Evolutionary conservation across 23 red algal genomes (phyloP).

Genomic region (Gracilaria gracilis): DNA sequence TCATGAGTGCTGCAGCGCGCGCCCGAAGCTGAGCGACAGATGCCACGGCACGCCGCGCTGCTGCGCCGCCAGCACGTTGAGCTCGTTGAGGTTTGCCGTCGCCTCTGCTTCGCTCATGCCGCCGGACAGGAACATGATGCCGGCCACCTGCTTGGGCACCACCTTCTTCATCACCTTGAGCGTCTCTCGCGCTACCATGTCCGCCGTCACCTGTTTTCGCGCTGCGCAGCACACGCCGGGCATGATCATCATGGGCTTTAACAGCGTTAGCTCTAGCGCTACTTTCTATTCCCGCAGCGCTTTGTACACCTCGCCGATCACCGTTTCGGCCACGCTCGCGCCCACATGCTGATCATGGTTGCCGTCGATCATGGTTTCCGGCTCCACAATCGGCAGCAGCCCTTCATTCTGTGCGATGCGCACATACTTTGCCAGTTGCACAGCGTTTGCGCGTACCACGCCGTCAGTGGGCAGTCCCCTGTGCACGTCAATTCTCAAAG

Average conservation of each 20-base stretch:
- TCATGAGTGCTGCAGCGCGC: slow-evolving; percentile 88
- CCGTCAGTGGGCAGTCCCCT: slow-evolving; percentile 67
- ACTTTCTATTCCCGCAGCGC: slow-evolving; percentile 72
- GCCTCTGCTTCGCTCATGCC: slow-evolving; percentile 92
- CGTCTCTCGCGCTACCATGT: slow-evolving; percentile 55
- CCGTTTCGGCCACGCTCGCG: slow-evolving; percentile 56
- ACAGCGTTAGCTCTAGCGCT: slow-evolving; percentile 72
- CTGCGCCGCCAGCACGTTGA: slow-evolving; percentile 46
- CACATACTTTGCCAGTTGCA: slow-evolving; percentile 82
- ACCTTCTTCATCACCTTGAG: slow-evolving; percentile 53
- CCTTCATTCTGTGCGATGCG: slow-evolving; percentile 73
- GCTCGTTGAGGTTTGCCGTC: slow-evolving; percentile 78
- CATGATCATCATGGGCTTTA: slow-evolving; percentile 95
- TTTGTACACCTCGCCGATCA: slow-evolving; percentile 76
- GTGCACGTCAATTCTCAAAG: slow-evolving; percentile 76
- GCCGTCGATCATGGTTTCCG: slow-evolving; percentile 91
- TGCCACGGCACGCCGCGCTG: slow-evolving; percentile 73
- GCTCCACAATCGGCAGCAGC: slow-evolving; percentile 97
- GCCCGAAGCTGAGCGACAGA: slow-evolving; percentile 91
- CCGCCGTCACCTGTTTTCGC: background rate
- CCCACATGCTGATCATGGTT: slow-evolving; percentile 67
- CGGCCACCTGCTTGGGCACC: slow-evolving; percentile 83
- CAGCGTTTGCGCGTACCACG: slow-evolving; percentile 78
- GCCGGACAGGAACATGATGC: slow-evolving; percentile 96
- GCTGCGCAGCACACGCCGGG: slow-evolving; percentile 62